Conservation (phyloP, 306 rosid species). For the Ammopiptanthus mongolicus region DNA sequence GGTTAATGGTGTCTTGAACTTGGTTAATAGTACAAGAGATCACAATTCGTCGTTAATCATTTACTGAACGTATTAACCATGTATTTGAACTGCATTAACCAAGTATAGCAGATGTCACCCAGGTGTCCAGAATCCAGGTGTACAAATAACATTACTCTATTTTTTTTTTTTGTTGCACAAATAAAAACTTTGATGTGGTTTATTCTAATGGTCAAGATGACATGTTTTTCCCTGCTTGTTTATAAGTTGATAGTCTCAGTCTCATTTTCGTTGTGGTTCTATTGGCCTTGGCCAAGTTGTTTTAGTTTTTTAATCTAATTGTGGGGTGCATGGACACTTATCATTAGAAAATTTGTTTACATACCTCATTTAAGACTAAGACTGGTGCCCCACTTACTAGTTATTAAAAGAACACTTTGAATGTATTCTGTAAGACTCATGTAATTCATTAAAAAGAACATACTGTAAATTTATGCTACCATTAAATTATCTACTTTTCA, state of each 20-base stretch:
- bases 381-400: not conserved
- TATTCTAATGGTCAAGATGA: not conserved
- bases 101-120: no score
- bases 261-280: not conserved
- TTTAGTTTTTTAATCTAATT: not conserved
- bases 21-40: no score
- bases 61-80: no score
- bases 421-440: not conserved
- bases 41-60: no score
- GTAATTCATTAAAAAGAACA: no score
- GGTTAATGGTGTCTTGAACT: no score
- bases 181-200: not conserved
- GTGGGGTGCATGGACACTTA: not conserved
- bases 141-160: no score
- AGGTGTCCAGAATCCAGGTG: no score
- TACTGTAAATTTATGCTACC: no score
- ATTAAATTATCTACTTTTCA: no score
- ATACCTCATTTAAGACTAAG: constrained; percentile 3
- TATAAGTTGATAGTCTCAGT: not conserved
- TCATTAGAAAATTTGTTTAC: not conserved
- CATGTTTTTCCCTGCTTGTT: not conserved
- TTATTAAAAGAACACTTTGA: not conserved
- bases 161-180: not conserved
- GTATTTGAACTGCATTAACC: no score
- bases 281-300: not conserved